These are phyloP conservation scores for Ogataea haglerorum DNA, from an alignment of 805 yeast species.

Conservation along the genomic window DNA sequence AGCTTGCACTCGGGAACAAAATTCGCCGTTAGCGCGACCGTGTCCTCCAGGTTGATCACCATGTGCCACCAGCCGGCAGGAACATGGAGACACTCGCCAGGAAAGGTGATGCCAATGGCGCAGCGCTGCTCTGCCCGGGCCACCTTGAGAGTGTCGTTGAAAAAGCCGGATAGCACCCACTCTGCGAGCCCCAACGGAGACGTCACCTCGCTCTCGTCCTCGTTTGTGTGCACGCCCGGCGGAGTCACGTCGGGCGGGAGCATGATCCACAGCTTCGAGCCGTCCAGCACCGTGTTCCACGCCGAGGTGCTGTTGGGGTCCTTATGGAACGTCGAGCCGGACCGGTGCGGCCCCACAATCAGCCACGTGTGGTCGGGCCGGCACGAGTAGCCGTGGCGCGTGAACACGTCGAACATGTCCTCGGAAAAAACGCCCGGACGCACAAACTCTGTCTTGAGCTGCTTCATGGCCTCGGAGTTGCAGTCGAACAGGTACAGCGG, in stretches of 20 bases:
- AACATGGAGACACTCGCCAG: constrained; percentile 83
- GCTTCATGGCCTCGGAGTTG: constrained; percentile 60
- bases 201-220: constrained; percentile 81
- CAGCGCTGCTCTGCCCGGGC: constrained; percentile 44
- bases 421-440: constrained; percentile 52
- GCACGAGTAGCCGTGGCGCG: constrained; percentile 36
- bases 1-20: constrained; percentile 71
- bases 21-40: constrained; percentile 86
- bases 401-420: constrained; percentile 56
- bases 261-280: constrained; percentile 85
- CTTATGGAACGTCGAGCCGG: constrained; percentile 89
- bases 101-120: constrained; percentile 67
- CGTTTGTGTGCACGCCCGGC: constrained; percentile 80
- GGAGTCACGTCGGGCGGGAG: constrained; percentile 73
- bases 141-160: constrained; percentile 59
- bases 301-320: constrained; percentile 91
- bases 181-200: constrained; percentile 91
- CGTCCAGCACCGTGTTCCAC: constrained; percentile 79
- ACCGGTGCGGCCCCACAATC: constrained; percentile 75
- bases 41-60: constrained; percentile 79
- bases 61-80: constrained; percentile 99
- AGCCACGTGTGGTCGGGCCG: constrained; percentile 94
- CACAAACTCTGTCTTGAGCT: constrained; percentile 49
- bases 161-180: constrained; percentile 83
- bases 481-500: constrained; percentile 88